phyloP scores from a whole-genome alignment of 1,139 yeast species.

The Blastobotrys buckinghamii region DNA sequence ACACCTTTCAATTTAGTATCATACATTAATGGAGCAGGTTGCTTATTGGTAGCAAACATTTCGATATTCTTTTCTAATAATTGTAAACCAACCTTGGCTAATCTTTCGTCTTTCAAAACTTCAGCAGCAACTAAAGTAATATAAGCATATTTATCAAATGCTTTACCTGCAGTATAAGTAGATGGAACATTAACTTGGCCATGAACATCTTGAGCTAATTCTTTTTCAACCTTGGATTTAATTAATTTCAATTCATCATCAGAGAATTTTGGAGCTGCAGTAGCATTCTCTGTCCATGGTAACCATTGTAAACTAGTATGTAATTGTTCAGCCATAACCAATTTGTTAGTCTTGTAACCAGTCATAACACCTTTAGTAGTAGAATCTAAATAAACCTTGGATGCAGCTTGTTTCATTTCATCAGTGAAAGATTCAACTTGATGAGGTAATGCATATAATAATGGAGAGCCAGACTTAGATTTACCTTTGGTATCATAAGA shows the following conservation, averaged over 20 bases:
- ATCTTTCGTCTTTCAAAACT: conserved; percentile 48
- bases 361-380: conserved; percentile 64
- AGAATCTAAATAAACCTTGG: conserved; percentile 49
- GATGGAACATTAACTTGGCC: conserved; percentile 44
- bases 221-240: conserved; percentile 51
- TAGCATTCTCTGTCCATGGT: conserved; percentile 45
- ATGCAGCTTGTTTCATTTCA: conserved; percentile 35
- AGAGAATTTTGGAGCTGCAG: conserved; percentile 23
- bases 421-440: conserved; percentile 50
- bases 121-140: conserved; percentile 59
- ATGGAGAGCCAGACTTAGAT: conserved; percentile 46
- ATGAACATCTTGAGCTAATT: conserved; percentile 51
- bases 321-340: conserved; percentile 48
- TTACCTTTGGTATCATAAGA: conserved; percentile 48
- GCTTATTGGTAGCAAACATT: conserved; percentile 45
- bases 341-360: conserved; percentile 48
- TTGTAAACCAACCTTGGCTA: conserved; percentile 44
- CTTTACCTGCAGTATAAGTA: conserved; percentile 64
- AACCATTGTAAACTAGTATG: conserved; percentile 48
- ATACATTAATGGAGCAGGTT: conserved; percentile 56
- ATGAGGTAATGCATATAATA: conserved; percentile 69
- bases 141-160: conserved; percentile 70
- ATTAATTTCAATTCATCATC: conserved; percentile 46
- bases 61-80: conserved; percentile 50
- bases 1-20: conserved; percentile 65